Evolutionary conservation across 129 eudicot species (phyloP), one percentile per base, ranked within the genome.

Genomic region (Arctium minus): DNA sequence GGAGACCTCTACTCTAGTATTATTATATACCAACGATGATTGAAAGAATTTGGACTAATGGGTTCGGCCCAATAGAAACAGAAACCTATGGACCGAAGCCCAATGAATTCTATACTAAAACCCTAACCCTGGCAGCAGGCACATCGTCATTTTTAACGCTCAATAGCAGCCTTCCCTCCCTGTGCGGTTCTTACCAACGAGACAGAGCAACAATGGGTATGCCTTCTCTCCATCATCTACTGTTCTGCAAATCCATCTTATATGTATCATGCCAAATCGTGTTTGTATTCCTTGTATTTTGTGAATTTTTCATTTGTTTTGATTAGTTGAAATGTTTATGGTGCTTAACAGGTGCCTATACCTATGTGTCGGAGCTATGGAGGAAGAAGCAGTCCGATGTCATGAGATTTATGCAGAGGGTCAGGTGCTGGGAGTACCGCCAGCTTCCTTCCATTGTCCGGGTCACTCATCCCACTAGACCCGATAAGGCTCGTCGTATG

Each of bases 381-480:
- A 87, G 92, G 93, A 92, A 92, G 89, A 92, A 92, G 80, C 95
- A 92, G 15, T 92, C 97, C 8, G 94, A 92, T 83, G 94, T 92
- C 81, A 92, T 92, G 97, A 89, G 97, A 80, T 92, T 90, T 56
- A 76, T 92, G 87, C 92, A 81, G 81, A 85, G 97, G 84, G 94
- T 92, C 2, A 86, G 97, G 82, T 92, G 97, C 78, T 92, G 97
- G 97, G 97, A 92, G 87, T 92, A 92, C 68, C 94, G 96, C 30
- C 96, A 93, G 90, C 96, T 88, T 82, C 97, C 97, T 50, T 90
- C 97, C 40, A 92, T 93, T 64, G 98, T 93, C 1, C 91, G 98
- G 60, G 98, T 93, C 62, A 91, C 98, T 10, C 93, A 81, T 4
- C 97, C 97, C 0, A 93, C 97, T 40, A 92, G 97, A 8, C 97